A percentile compares a stretch with the other conserved stretches of the same genome.
Evolutionary conservation across 2,329 filamentous ascomycete species (phyloP).

Genomic region (Arachnomyces sp.): DNA sequence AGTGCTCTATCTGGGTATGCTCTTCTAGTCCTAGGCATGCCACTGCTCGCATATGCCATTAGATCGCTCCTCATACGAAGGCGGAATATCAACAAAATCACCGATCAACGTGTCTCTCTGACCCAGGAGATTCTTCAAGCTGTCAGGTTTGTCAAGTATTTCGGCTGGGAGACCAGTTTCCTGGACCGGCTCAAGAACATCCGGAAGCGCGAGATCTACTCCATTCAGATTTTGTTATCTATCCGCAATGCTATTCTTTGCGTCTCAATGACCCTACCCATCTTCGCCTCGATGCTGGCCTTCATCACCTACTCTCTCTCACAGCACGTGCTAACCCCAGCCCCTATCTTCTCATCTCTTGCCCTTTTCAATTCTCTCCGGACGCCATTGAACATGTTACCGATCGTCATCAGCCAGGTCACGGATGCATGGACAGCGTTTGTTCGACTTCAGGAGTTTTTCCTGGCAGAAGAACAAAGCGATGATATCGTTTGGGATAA

Average conservation of each 20-base stretch:
- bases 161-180: conserved; percentile 90
- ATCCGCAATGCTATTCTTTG: conserved; percentile 82
- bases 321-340: conserved; percentile 62
- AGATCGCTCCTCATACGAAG: conserved; percentile 68
- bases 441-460: conserved; percentile 77
- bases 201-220: conserved; percentile 65
- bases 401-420: conserved; percentile 78
- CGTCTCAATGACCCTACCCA: conserved; percentile 73
- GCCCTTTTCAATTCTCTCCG: conserved; percentile 89
- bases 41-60: conserved; percentile 69
- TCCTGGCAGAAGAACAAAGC: conserved; percentile 75
- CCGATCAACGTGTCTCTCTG: conserved; percentile 81
- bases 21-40: conserved; percentile 69
- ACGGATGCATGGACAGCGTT: conserved; percentile 84
- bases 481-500: conserved; percentile 59
- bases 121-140: conserved; percentile 89
- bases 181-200: conserved; percentile 67
- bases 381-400: conserved; percentile 81
- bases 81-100: conserved; percentile 81
- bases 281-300: conserved; percentile 90
- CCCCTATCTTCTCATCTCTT: conserved; percentile 82
- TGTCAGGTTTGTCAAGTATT: conserved; percentile 92
- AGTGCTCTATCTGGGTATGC: conserved; percentile 84
- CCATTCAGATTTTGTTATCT: conserved; percentile 75
- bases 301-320: conserved; percentile 73